Evolutionary conservation across 306 rosid genomes (phyloP).

Genomic region (Mimosa pudica): DNA sequence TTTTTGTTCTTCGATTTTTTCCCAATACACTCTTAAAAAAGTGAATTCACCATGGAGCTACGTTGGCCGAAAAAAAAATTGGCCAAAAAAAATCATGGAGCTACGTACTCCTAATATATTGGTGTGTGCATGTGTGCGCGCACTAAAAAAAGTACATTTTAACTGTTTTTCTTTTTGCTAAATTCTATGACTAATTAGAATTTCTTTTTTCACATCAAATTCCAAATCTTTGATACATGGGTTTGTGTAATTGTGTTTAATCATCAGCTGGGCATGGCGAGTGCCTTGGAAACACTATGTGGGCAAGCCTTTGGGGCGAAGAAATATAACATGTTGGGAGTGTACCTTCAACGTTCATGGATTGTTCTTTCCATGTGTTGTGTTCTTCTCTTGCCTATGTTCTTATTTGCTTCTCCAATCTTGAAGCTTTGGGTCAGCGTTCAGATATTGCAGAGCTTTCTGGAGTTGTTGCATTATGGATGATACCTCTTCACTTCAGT

Average conservation of each 20-base stretch:
- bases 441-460: conserved; percentile 36
- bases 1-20: no score
- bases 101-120: no score
- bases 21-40: no score
- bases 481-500: conserved; percentile 1
- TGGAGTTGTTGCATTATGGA: not conserved
- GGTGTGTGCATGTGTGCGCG: no score
- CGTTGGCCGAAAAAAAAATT: no score
- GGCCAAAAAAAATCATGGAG: no score
- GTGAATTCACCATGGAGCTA: no score
- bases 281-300: conserved; percentile 78
- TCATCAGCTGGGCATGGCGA: conserved; percentile 81
- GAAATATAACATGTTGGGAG: conserved; percentile 73
- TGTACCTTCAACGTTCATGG: conserved; percentile 92
- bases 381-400: conserved; percentile 58
- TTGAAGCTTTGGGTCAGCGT: conserved; percentile 70
- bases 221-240: not conserved
- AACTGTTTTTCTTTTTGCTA: no score
- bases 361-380: conserved; percentile 61
- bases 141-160: no score
- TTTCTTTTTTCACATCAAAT: not conserved
- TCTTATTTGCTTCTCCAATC: conserved; percentile 55
- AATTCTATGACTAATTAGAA: no score
- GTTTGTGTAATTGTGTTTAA: not conserved
- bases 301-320: conserved; percentile 92